Conservation (phyloP, 179 eudicot species). For the Pouteria campechiana region DNA sequence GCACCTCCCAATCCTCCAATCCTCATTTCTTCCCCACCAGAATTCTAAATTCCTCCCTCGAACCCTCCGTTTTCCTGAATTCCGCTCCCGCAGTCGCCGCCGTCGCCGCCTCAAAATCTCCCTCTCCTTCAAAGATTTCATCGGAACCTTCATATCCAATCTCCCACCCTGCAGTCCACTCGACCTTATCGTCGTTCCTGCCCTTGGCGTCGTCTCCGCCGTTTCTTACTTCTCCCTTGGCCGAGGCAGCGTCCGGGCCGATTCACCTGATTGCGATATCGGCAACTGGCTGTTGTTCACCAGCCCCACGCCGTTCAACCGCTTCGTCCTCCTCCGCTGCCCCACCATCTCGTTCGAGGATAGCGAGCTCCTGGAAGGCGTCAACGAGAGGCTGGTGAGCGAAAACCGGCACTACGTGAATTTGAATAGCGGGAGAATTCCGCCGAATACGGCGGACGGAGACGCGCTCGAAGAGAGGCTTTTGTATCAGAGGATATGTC, state of each 20-base stretch:
- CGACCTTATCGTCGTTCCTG: slow-evolving; percentile 22
- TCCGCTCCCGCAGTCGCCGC: background rate
- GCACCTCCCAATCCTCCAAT: background rate
- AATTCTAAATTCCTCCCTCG: background rate
- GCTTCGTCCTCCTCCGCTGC: slow-evolving; percentile 67
- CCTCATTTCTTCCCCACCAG: background rate
- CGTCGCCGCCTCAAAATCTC: background rate
- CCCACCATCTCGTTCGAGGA: slow-evolving; percentile 44
- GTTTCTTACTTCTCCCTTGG: slow-evolving; percentile 19
- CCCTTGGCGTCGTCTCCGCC: slow-evolving; percentile 55
- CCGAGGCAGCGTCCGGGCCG: background rate
- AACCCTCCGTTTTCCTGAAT: background rate
- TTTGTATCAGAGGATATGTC: slow-evolving; percentile 77
- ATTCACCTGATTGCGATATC: slow-evolving; percentile 7
- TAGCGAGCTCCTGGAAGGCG: slow-evolving; percentile 25
- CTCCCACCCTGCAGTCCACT: slow-evolving; percentile 21
- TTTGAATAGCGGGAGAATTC: slow-evolving; percentile 47
- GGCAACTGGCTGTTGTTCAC: slow-evolving; percentile 72
- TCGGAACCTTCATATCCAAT: slow-evolving; percentile 24
- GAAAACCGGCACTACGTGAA: slow-evolving; percentile 71
- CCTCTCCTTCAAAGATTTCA: slow-evolving; percentile 2
- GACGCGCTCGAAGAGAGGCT: slow-evolving; percentile 8
- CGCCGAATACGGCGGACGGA: slow-evolving; percentile 6
- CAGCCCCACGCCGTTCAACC: slow-evolving; percentile 86
- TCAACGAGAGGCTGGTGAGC: slow-evolving; percentile 43